A percentile compares a stretch with the other conserved stretches of the same genome.
Conservation (phyloP, 805 yeast species). For the Ogataea sp. region DNA sequence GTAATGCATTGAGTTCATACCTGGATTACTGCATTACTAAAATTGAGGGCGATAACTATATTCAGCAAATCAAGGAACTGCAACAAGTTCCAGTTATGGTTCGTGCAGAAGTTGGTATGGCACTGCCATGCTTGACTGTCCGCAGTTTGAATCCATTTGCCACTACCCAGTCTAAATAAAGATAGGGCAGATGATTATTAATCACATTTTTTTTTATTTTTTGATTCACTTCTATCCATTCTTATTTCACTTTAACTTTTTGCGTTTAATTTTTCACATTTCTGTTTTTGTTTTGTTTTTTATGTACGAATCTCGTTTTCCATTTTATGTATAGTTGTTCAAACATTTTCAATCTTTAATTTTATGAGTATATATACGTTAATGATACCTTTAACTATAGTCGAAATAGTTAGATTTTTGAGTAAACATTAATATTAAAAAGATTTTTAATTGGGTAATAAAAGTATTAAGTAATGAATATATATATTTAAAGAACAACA, state of each 20-base stretch:
- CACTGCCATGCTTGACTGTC: conserved; percentile 90
- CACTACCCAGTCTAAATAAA: background rate
- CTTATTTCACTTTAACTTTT: background rate
- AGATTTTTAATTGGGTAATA: too few relatives aligned
- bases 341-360: too few relatives aligned
- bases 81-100: conserved; percentile 75
- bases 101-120: conserved; percentile 91
- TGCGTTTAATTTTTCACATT: background rate
- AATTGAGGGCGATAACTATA: conserved; percentile 49
- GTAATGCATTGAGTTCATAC: conserved; percentile 52
- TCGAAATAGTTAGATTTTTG: too few relatives aligned
- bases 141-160: conserved; percentile 82
- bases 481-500: too few relatives aligned
- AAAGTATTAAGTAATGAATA: too few relatives aligned
- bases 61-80: conserved; percentile 79
- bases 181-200: too few relatives aligned
- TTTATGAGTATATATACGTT: too few relatives aligned
- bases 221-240: too few relatives aligned
- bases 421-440: too few relatives aligned
- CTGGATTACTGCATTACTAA: conserved; percentile 49
- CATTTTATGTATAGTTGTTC: too few relatives aligned
- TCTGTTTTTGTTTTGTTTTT: background rate
- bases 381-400: too few relatives aligned
- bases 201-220: conserved; percentile 1
- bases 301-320: background rate